phyloP scores from a whole-genome alignment of 2,329 filamentous ascomycete genomes.

The Sclerotinia trifoliorum region DNA sequence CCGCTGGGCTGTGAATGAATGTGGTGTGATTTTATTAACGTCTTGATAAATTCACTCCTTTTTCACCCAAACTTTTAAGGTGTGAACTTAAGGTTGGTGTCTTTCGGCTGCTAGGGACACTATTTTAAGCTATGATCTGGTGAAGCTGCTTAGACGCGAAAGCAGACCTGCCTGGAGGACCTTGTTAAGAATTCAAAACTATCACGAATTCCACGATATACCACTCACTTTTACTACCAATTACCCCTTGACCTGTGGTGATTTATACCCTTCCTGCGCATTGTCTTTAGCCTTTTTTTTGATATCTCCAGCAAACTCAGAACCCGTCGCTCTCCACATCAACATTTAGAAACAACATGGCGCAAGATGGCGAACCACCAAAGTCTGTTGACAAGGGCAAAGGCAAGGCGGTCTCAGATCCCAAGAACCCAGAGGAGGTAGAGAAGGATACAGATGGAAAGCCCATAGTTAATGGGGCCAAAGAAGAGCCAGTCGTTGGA shows the following conservation, averaged over 20 bases:
- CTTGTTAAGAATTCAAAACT: constrained; percentile 31
- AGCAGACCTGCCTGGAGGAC: constrained; percentile 24
- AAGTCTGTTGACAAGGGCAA: constrained; percentile 92
- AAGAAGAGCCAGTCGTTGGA: constrained; percentile 59
- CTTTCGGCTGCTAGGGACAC: constrained; percentile 20
- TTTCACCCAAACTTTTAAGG: background rate
- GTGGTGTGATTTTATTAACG: background rate
- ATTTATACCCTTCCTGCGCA: constrained; percentile 15
- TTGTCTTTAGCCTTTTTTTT: constrained; percentile 19
- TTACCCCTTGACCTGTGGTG: constrained; percentile 14
- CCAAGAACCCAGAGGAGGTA: constrained; percentile 58
- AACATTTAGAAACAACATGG: constrained; percentile 61
- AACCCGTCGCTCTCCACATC: constrained; percentile 20
- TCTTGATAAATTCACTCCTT: background rate
- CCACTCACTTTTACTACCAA: constrained; percentile 22
- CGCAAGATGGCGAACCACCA: constrained; percentile 86
- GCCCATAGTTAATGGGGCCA: constrained; percentile 68
- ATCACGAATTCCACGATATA: constrained; percentile 38
- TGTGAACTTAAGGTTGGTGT: constrained; percentile 18
- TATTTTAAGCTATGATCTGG: constrained; percentile 23
- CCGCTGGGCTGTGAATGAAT: constrained; percentile 10
- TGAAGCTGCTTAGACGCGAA: constrained; percentile 25
- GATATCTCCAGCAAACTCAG: constrained; percentile 5
- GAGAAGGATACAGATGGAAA: constrained; percentile 70
- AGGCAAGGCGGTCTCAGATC: constrained; percentile 72